phyloP scores from a whole-genome alignment of 148 eudicot genomes.

The Fagopyrum esculentum region DNA sequence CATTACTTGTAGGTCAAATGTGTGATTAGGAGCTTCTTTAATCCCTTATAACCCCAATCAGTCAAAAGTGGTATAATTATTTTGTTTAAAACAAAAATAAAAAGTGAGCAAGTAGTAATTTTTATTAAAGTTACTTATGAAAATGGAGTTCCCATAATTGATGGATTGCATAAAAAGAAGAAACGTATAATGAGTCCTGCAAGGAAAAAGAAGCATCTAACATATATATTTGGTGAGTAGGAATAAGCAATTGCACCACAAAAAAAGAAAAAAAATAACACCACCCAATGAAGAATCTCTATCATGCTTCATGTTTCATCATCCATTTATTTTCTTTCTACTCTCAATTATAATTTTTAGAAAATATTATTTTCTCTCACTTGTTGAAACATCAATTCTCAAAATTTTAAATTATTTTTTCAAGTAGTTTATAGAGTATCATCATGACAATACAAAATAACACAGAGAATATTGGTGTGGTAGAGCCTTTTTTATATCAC shows the following conservation, averaged over 20 bases:
- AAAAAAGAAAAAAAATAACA: background rate
- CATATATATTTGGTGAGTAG: conserved; percentile 1
- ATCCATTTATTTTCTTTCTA: background rate
- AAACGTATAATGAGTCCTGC: background rate
- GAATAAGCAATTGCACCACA: background rate
- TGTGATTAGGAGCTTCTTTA: conserved; percentile 1
- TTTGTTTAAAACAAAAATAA: background rate
- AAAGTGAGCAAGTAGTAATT: background rate
- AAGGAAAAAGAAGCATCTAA: conserved; percentile 5
- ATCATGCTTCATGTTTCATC: background rate
- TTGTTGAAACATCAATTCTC: background rate
- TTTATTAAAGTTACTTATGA: background rate
- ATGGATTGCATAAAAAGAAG: conserved; percentile 10
- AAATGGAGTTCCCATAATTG: conserved; percentile 9
- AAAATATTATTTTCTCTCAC: background rate
- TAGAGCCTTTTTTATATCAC: too few relatives aligned
- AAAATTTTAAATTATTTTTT: too few relatives aligned
- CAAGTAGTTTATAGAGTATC: too few relatives aligned
- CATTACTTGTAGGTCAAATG: background rate
- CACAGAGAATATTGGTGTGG: too few relatives aligned
- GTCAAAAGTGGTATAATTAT: background rate
- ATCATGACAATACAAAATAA: too few relatives aligned
- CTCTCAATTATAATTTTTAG: background rate
- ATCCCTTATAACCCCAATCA: background rate
- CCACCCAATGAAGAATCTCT: conserved; percentile 3